Conservation (phyloP, 2,329 filamentous ascomycete species). For the Didymella keratinophila region DNA sequence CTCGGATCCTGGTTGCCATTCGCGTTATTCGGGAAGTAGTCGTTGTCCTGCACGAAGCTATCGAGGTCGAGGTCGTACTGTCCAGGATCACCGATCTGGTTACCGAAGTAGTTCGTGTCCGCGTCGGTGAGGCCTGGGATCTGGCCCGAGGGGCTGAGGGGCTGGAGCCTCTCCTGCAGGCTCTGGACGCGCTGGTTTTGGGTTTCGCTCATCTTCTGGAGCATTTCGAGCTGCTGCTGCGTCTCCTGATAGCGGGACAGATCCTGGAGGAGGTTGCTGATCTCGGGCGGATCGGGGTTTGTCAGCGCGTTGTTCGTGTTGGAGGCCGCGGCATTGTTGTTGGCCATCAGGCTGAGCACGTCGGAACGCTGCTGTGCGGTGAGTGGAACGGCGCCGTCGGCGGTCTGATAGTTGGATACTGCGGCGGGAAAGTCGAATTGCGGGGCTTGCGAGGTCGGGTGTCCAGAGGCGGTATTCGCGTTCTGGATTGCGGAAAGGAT, state of each 20-base stretch:
- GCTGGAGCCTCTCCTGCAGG: conserved; percentile 76
- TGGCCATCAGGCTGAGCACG: conserved; percentile 59
- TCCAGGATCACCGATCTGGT: conserved; percentile 48
- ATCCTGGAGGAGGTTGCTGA: conserved; percentile 65
- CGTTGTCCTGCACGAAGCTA: conserved; percentile 63
- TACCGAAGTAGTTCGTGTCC: conserved; percentile 44
- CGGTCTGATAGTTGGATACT: conserved; percentile 58
- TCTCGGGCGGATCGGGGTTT: conserved; percentile 62
- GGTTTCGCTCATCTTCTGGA: conserved; percentile 79
- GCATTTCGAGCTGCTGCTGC: conserved; percentile 76
- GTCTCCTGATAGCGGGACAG: conserved; percentile 72
- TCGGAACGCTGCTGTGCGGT: conserved; percentile 58
- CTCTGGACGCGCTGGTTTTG: conserved; percentile 80
- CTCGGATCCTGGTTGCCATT: conserved; percentile 6
- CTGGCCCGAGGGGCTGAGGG: conserved; percentile 79
- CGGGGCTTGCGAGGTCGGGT: conserved; percentile 41
- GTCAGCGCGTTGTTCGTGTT: conserved; percentile 65
- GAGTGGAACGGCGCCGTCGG: conserved; percentile 55
- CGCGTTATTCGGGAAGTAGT: conserved; percentile 57
- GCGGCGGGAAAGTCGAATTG: conserved; percentile 57
- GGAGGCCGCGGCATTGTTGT: conserved; percentile 53
- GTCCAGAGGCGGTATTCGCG: conserved; percentile 52
- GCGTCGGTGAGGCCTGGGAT: conserved; percentile 70
- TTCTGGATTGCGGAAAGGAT: conserved; percentile 61
- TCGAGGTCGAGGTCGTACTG: conserved; percentile 62